These are phyloP conservation scores for Gaertneriomyces sp. DNA, from an alignment of 192 early-diverging fungal species.

Conservation along the genomic window DNA sequence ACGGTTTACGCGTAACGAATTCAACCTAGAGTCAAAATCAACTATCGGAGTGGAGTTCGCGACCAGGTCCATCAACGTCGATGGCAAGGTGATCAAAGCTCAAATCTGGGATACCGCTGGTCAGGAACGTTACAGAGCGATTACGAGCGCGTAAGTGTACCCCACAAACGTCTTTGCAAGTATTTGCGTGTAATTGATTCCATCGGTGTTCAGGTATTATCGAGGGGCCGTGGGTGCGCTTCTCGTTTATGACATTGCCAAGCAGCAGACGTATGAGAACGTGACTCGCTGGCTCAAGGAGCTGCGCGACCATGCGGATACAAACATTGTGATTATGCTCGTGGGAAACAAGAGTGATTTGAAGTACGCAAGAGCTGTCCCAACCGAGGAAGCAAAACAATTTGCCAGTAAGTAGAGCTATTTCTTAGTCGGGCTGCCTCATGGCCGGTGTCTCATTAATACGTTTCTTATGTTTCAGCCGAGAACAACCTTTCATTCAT, in stretches of 20 bases:
- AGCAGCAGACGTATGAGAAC: slow-evolving; percentile 92
- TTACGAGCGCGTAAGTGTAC: slow-evolving; percentile 49
- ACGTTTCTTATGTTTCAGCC: slow-evolving; percentile 32
- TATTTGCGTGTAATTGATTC: neutral
- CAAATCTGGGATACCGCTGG: slow-evolving; percentile 99
- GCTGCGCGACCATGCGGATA: slow-evolving; percentile 95
- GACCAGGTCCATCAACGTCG: slow-evolving; percentile 92
- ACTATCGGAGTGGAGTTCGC: slow-evolving; percentile 99
- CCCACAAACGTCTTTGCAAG: neutral
- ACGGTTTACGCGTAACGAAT: slow-evolving; percentile 97
- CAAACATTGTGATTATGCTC: slow-evolving; percentile 98
- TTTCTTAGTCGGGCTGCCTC: neutral
- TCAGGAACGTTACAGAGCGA: slow-evolving; percentile 61
- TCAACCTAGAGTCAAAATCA: slow-evolving; percentile 96
- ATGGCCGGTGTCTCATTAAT: neutral
- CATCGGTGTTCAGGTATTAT: slow-evolving; percentile 68
- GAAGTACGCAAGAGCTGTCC: slow-evolving; percentile 90
- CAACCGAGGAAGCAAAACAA: slow-evolving; percentile 96
- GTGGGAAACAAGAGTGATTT: slow-evolving; percentile 95
- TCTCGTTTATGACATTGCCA: slow-evolving; percentile 96
- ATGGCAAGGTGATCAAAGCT: slow-evolving; percentile 96
- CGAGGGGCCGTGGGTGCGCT: slow-evolving; percentile 96
- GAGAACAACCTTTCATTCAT: slow-evolving; percentile 96
- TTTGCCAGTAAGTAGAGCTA: slow-evolving; percentile 71
- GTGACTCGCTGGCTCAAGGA: slow-evolving; percentile 98